phyloP scores from a whole-genome alignment of 1,139 yeast species.

The Sugiyamaella japonica region DNA sequence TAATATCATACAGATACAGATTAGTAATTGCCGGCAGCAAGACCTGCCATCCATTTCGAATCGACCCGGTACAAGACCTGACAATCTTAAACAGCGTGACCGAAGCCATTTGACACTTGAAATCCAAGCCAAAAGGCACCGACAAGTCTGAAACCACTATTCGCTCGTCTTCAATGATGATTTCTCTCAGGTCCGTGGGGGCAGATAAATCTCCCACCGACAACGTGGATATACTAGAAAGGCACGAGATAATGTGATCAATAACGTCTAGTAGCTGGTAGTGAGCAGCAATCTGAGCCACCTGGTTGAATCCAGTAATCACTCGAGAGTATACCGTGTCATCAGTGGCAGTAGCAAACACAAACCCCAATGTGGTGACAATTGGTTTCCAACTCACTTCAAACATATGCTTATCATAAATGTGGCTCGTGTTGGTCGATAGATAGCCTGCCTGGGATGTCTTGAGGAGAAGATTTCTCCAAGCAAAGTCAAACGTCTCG shows the following conservation, averaged over 20 bases:
- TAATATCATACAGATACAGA: conserved; percentile 70
- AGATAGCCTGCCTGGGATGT: conserved; percentile 36
- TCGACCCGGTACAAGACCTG: conserved; percentile 54
- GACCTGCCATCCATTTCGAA: conserved; percentile 56
- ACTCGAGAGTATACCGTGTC: conserved; percentile 86
- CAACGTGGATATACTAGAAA: conserved; percentile 58
- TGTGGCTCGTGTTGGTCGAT: conserved; percentile 36
- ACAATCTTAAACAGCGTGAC: conserved; percentile 81
- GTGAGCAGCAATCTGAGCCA: conserved; percentile 71
- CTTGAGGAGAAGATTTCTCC: conserved; percentile 76
- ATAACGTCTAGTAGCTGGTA: conserved; percentile 58
- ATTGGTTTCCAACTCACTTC: conserved; percentile 60
- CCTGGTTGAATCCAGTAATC: conserved; percentile 82
- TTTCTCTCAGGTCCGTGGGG: conserved; percentile 43
- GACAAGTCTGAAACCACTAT: conserved; percentile 79
- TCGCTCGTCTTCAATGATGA: conserved; percentile 46
- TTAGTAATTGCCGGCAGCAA: conserved; percentile 61
- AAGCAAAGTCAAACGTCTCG: conserved; percentile 89
- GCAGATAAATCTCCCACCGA: conserved; percentile 44
- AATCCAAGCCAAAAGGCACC: conserved; percentile 83
- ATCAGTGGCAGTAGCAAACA: conserved; percentile 85
- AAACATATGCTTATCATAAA: conserved; percentile 72
- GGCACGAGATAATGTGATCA: conserved; percentile 62
- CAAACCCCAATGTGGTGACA: conserved; percentile 66
- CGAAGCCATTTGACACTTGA: conserved; percentile 86